Evolutionary conservation across 768 basidiomycete species (phyloP), one percentile per base, ranked within the genome.

Genomic region (Tulasnella calospora): DNA sequence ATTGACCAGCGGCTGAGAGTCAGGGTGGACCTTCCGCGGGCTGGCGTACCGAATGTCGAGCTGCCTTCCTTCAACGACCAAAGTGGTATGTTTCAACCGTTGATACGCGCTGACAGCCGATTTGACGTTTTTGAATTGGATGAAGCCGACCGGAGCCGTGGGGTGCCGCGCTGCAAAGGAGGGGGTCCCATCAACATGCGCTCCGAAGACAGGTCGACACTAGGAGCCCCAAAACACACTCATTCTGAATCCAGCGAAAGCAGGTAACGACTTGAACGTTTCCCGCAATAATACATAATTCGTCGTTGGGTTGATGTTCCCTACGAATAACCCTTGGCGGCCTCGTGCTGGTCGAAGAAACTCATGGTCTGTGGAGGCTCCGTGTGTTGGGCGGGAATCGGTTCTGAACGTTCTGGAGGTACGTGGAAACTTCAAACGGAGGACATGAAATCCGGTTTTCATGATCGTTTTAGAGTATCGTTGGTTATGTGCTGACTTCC

Each of bases 301-400:
- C 33, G 73, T 74, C n/a, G 73, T 74, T 21, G 73, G 73, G 73
- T 47, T 74, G 73, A 74, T 74, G 46, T 74, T 74, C 19, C 73
- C 73, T 15, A 74, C 46, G 73, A 5, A 74, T 19, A 74, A 36
- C 19, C 12, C 46, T 74, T 74, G 38, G n/a, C 73, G 73, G n/a
- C 61, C 61, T 67, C 33, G 27, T 27, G 61, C 27, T 17, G 61
- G 61, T 27, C 61, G 61, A 33, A 67, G 15, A 13, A 27, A 30
- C 27, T 67, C 30, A 27, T 27, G 7, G 2, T 67, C 61, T 23
- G n/a, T 1, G 17, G 30, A 7, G 30, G 33, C 1, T 67, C 17
- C 23, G 6, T 17, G 61, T 5, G 15, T 13, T 67, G 30, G 27
- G n/a, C n/a, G 51, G 21, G 51, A 23, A 51, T 51, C 23, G 23